phyloP scores from a whole-genome alignment of 140 eudicot species.

The Senecio squalidus region DNA sequence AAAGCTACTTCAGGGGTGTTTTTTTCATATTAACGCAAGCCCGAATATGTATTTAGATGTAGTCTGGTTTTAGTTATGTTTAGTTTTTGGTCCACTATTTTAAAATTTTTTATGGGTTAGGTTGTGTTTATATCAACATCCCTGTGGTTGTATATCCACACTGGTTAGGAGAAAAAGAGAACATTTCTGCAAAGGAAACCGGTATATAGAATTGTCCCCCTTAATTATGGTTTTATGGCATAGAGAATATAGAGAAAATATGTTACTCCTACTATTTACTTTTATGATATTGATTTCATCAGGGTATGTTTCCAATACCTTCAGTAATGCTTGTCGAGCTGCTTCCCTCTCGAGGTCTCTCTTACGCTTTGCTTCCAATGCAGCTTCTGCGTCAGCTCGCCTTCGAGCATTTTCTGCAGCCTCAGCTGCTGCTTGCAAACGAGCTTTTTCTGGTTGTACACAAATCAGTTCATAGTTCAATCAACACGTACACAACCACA shows the following conservation, averaged over 20 bases:
- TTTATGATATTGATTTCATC: neutral
- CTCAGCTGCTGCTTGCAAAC: slow-evolving; percentile 83
- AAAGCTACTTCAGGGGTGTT: neutral
- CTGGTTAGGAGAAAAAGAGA: too few species aligned
- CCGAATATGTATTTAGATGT: neutral
- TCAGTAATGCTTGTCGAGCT: slow-evolving; percentile 65
- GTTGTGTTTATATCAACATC: too few species aligned
- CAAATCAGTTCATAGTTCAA: neutral
- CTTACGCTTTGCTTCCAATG: slow-evolving; percentile 55
- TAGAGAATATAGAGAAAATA: neutral
- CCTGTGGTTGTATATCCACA: too few species aligned
- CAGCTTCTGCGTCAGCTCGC: slow-evolving; percentile 65
- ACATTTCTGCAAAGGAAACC: neutral
- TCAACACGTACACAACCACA: neutral
- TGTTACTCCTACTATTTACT: neutral
- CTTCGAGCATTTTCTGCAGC: slow-evolving; percentile 81
- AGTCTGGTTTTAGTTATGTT: neutral
- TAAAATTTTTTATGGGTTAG: too few species aligned
- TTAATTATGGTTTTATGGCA: neutral
- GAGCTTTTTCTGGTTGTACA: slow-evolving; percentile 51
- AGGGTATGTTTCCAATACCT: slow-evolving; percentile 33
- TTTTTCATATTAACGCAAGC: neutral
- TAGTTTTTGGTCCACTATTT: too few species aligned
- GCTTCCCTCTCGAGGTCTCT: slow-evolving; percentile 83
- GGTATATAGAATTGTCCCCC: neutral